Percentiles rank a stretch among this genome's conserved stretches.
These are phyloP conservation scores for Hydnomerulius pinastri DNA, from an alignment of 768 basidiomycete genomes.

Conservation along the genomic window DNA sequence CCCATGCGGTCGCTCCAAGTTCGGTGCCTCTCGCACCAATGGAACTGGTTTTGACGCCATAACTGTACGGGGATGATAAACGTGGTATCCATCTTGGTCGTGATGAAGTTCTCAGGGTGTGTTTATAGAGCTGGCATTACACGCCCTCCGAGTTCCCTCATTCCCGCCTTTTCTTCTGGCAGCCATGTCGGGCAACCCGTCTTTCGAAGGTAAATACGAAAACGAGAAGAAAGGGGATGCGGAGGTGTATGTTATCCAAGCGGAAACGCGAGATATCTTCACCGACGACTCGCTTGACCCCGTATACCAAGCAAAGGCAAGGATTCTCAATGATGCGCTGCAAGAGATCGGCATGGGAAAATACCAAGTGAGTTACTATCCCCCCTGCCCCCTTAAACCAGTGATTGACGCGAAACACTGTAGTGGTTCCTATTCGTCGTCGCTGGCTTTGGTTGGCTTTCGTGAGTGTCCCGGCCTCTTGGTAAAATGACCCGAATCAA, in stretches of 20 bases:
- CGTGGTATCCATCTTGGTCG: no score
- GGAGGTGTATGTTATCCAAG: neutral
- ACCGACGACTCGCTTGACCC: conserved; percentile 45
- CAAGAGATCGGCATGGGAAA: conserved; percentile 74
- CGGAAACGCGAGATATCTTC: conserved; percentile 25
- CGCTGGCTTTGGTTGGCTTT: conserved; percentile 76
- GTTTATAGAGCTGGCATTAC: no score
- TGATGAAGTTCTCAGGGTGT: no score
- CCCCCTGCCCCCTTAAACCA: neutral
- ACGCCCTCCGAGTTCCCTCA: no score
- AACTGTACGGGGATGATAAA: no score
- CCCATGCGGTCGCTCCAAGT: no score
- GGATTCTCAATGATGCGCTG: conserved; percentile 57
- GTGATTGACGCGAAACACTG: neutral
- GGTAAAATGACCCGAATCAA: neutral
- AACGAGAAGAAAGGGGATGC: conserved; percentile 3
- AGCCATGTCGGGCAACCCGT: conserved; percentile 20
- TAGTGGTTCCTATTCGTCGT: conserved; percentile 67
- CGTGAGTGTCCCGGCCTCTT: conserved; percentile 43
- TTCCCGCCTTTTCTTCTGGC: neutral
- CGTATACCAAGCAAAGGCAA: conserved; percentile 58
- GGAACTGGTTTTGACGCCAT: no score
- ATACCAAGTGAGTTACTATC: conserved; percentile 50
- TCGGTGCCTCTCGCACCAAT: no score
- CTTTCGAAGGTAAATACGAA: neutral